Percentiles rank a stretch among this genome's conserved stretches.
phyloP scores from a whole-genome alignment of 176 grass and related monocot genomes.

The Avena eriantha region DNA sequence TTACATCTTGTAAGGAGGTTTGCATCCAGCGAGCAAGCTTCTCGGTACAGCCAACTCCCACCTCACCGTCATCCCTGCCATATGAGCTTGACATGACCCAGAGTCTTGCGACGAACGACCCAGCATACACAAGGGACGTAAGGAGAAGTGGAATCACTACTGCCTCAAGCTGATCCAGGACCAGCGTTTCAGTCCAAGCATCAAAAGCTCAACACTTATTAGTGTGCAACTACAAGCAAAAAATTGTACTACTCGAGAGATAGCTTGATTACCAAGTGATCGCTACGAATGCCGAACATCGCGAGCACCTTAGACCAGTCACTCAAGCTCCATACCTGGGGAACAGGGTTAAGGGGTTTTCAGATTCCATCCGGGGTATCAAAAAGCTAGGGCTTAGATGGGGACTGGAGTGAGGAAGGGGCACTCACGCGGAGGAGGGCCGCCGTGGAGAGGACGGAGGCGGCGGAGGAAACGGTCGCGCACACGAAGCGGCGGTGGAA shows the following conservation, averaged over 20 bases:
- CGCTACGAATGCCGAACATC: constrained; percentile 68
- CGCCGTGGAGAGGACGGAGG: constrained; percentile 45
- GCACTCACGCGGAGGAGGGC: constrained; percentile 60
- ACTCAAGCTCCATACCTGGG: constrained; percentile 40
- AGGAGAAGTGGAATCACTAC: constrained; percentile 68
- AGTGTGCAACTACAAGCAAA: neutral
- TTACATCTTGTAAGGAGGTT: constrained; percentile 49
- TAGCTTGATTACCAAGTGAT: constrained; percentile 58
- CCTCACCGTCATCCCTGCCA: constrained; percentile 1
- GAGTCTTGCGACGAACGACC: constrained; percentile 59
- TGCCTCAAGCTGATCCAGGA: constrained; percentile 64
- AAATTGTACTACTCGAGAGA: neutral
- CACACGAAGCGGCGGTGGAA: constrained; percentile 67
- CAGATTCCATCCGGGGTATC: constrained; percentile 7
- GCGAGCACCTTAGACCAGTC: constrained; percentile 49
- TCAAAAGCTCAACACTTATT: constrained; percentile 1
- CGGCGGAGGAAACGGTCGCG: constrained; percentile 62
- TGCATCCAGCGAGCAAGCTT: constrained; percentile 48
- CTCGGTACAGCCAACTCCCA: constrained; percentile 20
- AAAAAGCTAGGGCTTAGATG: neutral
- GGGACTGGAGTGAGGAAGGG: neutral
- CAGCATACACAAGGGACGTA: constrained; percentile 78
- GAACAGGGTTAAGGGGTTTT: neutral
- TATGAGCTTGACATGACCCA: constrained; percentile 33
- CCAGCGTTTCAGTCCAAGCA: constrained; percentile 47